These are phyloP conservation scores for Pezicula neosporulosa DNA, from an alignment of 2,329 filamentous ascomycete genomes.

Conservation along the genomic window DNA sequence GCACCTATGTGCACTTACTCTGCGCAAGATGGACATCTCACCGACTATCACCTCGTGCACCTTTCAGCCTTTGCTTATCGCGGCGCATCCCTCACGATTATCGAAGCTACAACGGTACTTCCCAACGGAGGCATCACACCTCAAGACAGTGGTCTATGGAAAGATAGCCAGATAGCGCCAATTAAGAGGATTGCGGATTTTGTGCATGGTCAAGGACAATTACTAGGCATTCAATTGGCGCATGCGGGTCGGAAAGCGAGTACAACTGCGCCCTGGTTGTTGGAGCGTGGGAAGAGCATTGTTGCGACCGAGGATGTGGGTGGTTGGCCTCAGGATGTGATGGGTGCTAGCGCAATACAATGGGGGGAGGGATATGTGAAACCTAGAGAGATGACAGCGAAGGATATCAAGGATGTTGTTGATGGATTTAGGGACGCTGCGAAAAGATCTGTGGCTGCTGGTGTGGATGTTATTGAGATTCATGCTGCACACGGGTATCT, in stretches of 20 bases:
- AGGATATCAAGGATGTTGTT: constrained; percentile 33
- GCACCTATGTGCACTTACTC: constrained; percentile 44
- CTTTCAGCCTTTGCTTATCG: constrained; percentile 27
- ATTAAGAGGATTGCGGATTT: constrained; percentile 35
- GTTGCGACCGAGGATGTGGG: constrained; percentile 27
- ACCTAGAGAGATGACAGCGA: constrained; percentile 55
- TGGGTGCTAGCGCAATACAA: constrained; percentile 53
- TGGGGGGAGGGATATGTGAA: constrained; percentile 52
- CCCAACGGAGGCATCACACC: constrained; percentile 29
- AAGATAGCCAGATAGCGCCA: constrained; percentile 32
- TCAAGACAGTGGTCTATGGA: constrained; percentile 29
- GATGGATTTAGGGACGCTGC: constrained; percentile 32
- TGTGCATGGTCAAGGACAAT: constrained; percentile 50
- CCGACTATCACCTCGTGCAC: constrained; percentile 30
- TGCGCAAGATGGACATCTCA: constrained; percentile 25
- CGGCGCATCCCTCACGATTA: constrained; percentile 29
- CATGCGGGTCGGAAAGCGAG: constrained; percentile 54
- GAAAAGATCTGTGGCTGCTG: constrained; percentile 37
- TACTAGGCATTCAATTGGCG: constrained; percentile 67
- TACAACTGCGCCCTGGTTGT: constrained; percentile 32
- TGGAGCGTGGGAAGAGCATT: constrained; percentile 18
- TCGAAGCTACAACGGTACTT: constrained; percentile 31
- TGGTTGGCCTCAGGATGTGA: constrained; percentile 36
- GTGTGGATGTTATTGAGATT: constrained; percentile 62
- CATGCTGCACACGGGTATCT: constrained; percentile 66